Base-by-base conservation (phyloP, 768 basidiomycete species). In the Leucocoprinus sp. region DNA sequence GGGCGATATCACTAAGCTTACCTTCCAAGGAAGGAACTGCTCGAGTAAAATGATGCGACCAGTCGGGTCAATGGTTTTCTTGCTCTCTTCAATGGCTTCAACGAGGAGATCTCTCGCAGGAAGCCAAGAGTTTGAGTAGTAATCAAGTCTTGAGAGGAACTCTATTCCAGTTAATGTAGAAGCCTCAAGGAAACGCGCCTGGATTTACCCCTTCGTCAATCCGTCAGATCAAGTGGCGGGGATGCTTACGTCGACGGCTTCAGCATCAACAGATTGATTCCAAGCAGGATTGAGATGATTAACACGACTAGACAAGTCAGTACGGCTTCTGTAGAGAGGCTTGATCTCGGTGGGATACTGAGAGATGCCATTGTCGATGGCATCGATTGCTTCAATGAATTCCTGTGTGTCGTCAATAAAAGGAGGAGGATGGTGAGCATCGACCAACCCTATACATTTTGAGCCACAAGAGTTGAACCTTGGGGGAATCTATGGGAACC, bases 361-460 rank as follows among this genome's bases (percentile, higher is more conserved):
- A 2, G 80, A 74, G 52, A 99, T 77, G 14, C 95, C 95, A 59
- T 99, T 99, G 68, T 99, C 95, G 59, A 93, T 84, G 3, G 76
- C 95, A 62, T 96, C 93, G 51, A 97, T 80, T 8, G 84, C 87
- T 65, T 99, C 95, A 36, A 99, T 84, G 57, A 95, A 92, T 60
- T 93, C 89, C 81, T 92, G 49, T 8, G 4, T n/a, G n/a, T n/a
- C n/a, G n/a, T n/a, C n/a, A n/a, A n/a, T n/a, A n/a, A n/a, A n/a
- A n/a, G n/a, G n/a, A n/a, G n/a, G n/a, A 19, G 9, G 26, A 12
- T 39, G 35, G 14, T 17, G 18, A 52, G 48, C 40, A 19, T 12
- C 8, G 19, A 36, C 59, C 34, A 54, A 86, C 89, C 58, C 75
- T 82, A 72, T 99, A 99, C 52, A 97, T 47, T 60, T 92, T 93